A percentile compares a stretch with the other conserved stretches of the same genome.
phyloP scores from a whole-genome alignment of 192 early-diverging fungal species.

The Backusella westeae region DNA sequence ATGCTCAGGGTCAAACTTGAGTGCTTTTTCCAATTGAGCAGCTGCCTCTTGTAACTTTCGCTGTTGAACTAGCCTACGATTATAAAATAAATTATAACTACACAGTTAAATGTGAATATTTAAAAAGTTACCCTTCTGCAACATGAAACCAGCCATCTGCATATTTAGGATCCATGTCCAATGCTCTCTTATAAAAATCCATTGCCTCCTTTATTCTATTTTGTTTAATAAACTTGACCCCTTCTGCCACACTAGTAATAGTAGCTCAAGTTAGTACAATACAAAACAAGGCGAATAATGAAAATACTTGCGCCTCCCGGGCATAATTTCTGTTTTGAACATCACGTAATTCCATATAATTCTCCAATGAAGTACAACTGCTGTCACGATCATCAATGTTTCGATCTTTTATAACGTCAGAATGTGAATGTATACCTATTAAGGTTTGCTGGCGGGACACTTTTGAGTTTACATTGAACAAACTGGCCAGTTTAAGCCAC shows the following conservation, averaged over 20 bases:
- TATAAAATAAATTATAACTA: not conserved
- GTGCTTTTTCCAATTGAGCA: conserved; percentile 48
- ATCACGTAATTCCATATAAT: conserved; percentile 29
- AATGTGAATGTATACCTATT: not conserved
- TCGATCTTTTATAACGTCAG: conserved; percentile 10
- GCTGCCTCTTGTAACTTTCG: conserved; percentile 51
- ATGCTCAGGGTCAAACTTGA: conserved; percentile 44
- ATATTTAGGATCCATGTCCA: conserved; percentile 42
- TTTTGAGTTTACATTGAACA: conserved; percentile 33
- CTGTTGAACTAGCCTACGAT: conserved; percentile 25
- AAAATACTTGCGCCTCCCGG: conserved; percentile 29
- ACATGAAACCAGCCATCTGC: conserved; percentile 36
- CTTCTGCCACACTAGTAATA: conserved; percentile 26
- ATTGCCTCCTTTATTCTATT: conserved; percentile 25
- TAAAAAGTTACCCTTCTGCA: conserved; percentile 25
- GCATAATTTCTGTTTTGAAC: conserved; percentile 37
- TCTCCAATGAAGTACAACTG: conserved; percentile 12
- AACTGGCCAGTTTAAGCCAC: conserved; percentile 25
- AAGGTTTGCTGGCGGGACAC: conserved; percentile 19
- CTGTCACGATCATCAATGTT: not conserved
- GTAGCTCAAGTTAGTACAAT: not conserved
- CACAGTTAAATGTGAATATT: not conserved
- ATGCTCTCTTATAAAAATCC: conserved; percentile 32
- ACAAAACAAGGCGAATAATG: not conserved
- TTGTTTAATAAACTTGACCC: conserved; percentile 22